Conservation (phyloP, 2,329 filamentous ascomycete genomes). For the Neofusicoccum umdonicola region DNA sequence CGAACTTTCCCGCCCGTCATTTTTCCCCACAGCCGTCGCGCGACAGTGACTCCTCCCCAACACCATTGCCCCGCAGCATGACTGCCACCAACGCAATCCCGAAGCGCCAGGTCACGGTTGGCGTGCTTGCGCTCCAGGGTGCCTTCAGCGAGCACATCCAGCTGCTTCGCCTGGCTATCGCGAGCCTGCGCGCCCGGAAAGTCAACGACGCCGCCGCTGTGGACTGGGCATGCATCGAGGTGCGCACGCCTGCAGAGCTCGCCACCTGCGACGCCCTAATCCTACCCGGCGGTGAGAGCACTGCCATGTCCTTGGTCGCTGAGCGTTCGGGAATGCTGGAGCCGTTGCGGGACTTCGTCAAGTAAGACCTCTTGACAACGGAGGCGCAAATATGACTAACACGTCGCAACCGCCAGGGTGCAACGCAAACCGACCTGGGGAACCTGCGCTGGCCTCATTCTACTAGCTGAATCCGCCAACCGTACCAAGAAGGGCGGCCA, state of each 20-base stretch:
- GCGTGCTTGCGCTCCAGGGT: conserved; percentile 78
- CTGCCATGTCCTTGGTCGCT: conserved; percentile 86
- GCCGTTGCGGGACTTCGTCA: conserved; percentile 84
- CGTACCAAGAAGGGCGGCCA: conserved; percentile 87
- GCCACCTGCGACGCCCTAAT: conserved; percentile 76
- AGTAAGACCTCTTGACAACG: conserved; percentile 54
- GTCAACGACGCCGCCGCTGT: conserved; percentile 23
- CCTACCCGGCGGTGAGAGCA: conserved; percentile 92
- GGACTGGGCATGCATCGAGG: conserved; percentile 67
- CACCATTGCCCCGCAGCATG: conserved; percentile 3
- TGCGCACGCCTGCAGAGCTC: conserved; percentile 73
- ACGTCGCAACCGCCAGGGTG: conserved; percentile 50
- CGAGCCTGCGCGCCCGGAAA: conserved; percentile 39
- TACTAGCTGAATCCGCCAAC: conserved; percentile 85
- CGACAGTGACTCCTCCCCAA: conserved; percentile 2
- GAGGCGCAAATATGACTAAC: conserved; percentile 1
- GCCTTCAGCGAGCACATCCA: conserved; percentile 87
- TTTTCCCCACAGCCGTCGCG: background rate
- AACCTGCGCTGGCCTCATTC: conserved; percentile 90
- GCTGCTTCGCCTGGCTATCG: conserved; percentile 68
- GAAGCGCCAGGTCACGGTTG: conserved; percentile 47
- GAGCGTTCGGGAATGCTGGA: conserved; percentile 77
- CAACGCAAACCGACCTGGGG: conserved; percentile 85
- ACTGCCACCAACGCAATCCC: conserved; percentile 6
- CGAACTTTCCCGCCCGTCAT: background rate